Conservation (phyloP, 2,329 filamentous ascomycete species). For the Ophioceras dolichostomum region DNA sequence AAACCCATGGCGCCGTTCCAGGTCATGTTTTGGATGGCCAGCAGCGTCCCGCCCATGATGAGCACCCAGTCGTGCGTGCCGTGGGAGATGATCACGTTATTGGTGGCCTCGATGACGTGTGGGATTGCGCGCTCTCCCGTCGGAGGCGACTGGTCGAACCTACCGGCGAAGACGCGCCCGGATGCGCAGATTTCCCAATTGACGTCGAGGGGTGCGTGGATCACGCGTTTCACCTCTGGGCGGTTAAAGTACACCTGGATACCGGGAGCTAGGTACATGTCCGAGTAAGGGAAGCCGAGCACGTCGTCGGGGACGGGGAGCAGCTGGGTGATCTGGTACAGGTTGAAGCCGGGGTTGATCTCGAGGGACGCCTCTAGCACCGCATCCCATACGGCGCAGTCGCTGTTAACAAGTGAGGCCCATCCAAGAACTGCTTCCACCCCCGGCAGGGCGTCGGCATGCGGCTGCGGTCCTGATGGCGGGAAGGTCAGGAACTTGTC, state of each 20-base stretch:
- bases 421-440: conserved; percentile 25
- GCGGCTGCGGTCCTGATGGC: conserved; percentile 45
- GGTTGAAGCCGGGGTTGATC: conserved; percentile 57
- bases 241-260: conserved; percentile 45
- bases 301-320: conserved; percentile 49
- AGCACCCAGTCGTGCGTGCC: conserved; percentile 58
- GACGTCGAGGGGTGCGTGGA: conserved; percentile 57
- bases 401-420: conserved; percentile 35
- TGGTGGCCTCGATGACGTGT: conserved; percentile 58
- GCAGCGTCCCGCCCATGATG: conserved; percentile 53
- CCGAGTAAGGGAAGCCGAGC: conserved; percentile 1
- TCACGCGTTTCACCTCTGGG: conserved; percentile 17
- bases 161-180: conserved; percentile 22
- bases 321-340: conserved; percentile 56
- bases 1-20: conserved; percentile 37
- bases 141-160: conserved; percentile 26
- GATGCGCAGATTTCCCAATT: conserved; percentile 16
- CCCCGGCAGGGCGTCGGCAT: too few species aligned
- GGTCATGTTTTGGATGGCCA: conserved; percentile 70
- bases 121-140: conserved; percentile 37
- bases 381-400: conserved; percentile 41
- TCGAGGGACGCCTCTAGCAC: conserved; percentile 34
- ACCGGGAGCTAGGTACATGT: conserved; percentile 42
- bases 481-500: conserved; percentile 53
- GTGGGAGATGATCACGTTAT: conserved; percentile 63